Evolutionary conservation across 2,329 filamentous ascomycete genomes (phyloP).

Genomic region (Thielaviopsis musarum): DNA sequence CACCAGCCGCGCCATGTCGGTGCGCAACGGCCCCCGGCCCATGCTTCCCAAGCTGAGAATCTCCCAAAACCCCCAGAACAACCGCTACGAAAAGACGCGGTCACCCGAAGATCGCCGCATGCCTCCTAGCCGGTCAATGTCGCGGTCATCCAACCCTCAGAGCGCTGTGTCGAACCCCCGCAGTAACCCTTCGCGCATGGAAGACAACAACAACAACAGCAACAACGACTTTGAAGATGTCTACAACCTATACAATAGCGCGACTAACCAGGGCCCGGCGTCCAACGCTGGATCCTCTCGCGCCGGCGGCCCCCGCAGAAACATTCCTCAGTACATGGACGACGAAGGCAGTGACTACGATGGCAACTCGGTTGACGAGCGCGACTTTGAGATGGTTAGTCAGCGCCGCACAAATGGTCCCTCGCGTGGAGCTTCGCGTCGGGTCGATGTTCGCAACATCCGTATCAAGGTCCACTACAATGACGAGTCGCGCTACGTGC

Average conservation of each 20-base stretch:
- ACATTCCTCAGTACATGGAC: slow-evolving; percentile 47
- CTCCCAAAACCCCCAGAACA: slow-evolving; percentile 34
- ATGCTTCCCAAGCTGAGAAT: slow-evolving; percentile 48
- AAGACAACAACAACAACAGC: slow-evolving; percentile 14
- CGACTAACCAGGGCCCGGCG: slow-evolving; percentile 26
- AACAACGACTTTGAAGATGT: slow-evolving; percentile 22
- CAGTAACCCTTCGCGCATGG: slow-evolving; percentile 12
- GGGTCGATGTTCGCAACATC: slow-evolving; percentile 58
- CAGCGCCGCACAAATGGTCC: slow-evolving; percentile 27
- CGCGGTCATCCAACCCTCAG: slow-evolving; percentile 6
- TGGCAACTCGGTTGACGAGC: slow-evolving; percentile 53
- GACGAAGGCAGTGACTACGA: slow-evolving; percentile 59
- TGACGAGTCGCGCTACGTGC: slow-evolving; percentile 83
- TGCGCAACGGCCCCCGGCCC: slow-evolving; percentile 43
- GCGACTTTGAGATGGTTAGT: slow-evolving; percentile 64
- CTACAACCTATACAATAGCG: slow-evolving; percentile 11
- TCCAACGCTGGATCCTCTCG: slow-evolving; percentile 25
- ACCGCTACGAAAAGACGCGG: slow-evolving; percentile 37
- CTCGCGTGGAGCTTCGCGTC: slow-evolving; percentile 37
- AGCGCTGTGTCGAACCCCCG: slow-evolving; percentile 10
- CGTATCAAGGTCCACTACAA: slow-evolving; percentile 79
- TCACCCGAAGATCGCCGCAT: slow-evolving; percentile 24
- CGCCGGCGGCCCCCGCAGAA: slow-evolving; percentile 24
- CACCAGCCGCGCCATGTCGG: slow-evolving; percentile 37
- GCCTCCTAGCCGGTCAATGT: slow-evolving; percentile 5